phyloP scores from a whole-genome alignment of 768 basidiomycete species.

The Mycena venus region DNA sequence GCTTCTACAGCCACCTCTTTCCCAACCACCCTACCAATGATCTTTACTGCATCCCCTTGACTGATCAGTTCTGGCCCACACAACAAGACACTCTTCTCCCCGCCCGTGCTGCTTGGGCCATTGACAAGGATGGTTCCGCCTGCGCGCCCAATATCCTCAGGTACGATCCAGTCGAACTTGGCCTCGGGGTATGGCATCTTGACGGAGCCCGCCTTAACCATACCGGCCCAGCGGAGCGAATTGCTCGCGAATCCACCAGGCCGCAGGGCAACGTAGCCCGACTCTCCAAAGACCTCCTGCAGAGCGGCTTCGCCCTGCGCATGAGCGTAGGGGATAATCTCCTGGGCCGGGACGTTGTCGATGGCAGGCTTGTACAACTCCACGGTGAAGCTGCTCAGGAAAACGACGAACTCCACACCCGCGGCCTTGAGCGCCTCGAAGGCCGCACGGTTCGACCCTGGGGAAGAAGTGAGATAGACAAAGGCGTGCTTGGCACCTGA shows the following conservation, averaged over 20 bases:
- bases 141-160: neutral
- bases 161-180: neutral
- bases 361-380: neutral
- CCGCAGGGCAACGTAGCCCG: neutral
- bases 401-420: neutral
- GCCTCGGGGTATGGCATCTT: neutral
- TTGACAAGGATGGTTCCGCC: neutral
- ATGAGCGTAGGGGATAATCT: neutral
- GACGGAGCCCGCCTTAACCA: neutral
- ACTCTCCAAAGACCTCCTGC: neutral
- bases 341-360: neutral
- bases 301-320: neutral
- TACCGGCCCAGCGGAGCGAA: neutral
- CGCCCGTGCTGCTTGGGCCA: neutral
- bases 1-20: neutral
- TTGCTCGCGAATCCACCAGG: neutral
- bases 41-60: neutral
- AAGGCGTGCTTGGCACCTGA: conserved; percentile 2
- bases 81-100: neutral
- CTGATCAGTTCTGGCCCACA: neutral
- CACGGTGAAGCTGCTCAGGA: neutral
- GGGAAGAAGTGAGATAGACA: neutral
- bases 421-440: neutral
- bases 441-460: neutral
- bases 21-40: neutral